Evolutionary conservation across 2,329 filamentous ascomycete species (phyloP), one percentile per base, ranked within the genome.

Genomic region (Trichocomaceae sp.): DNA sequence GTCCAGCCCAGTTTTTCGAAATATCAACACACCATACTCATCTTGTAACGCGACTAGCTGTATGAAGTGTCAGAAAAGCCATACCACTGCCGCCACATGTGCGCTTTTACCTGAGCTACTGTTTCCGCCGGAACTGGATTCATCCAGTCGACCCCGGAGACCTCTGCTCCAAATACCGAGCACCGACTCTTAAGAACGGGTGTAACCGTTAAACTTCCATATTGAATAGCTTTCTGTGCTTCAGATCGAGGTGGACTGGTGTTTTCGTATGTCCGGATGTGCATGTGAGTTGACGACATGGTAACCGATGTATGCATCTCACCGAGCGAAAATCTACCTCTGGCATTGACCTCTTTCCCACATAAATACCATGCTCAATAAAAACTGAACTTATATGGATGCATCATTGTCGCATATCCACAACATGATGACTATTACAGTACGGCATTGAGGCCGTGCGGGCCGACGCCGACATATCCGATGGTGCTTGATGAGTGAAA

Each of bases 11-110:
- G 62, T 64, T 31, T 58, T 47, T 29, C 62, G 57, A 55, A 64
- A 64, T 22, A 64, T 59, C 29, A 64, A 47, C 12, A 64, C 58
- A 2, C 50, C 60, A 31, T 63, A 63, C 51, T 61, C 61, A 46
- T 66, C 52, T 54, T 64, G 63, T 10, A 65, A 48, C 31, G 29
- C 53, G 15, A 65, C 47, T 37, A 66, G 57, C 64, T 65, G 35
- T 52, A 46, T 3, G 9, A 13, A 47, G 37, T 48, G 22, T 51
- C 23, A 47, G 45, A 39, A 26, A 41, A 42, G 23, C 23, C 15
- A 12, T 42, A 13, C 8, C 12, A 39, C 41, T 3, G 9, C 12
- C 1, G 4, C 3, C n/a, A 9, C 26, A 29, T 10, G 8, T 10
- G 26, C n/a, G 23, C 35, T 20, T 12, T 9, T 22, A 61, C 59